These are phyloP conservation scores for Cyclospora cayetanensis DNA, from an alignment of 169 alveolate species.

Conservation along the genomic window DNA sequence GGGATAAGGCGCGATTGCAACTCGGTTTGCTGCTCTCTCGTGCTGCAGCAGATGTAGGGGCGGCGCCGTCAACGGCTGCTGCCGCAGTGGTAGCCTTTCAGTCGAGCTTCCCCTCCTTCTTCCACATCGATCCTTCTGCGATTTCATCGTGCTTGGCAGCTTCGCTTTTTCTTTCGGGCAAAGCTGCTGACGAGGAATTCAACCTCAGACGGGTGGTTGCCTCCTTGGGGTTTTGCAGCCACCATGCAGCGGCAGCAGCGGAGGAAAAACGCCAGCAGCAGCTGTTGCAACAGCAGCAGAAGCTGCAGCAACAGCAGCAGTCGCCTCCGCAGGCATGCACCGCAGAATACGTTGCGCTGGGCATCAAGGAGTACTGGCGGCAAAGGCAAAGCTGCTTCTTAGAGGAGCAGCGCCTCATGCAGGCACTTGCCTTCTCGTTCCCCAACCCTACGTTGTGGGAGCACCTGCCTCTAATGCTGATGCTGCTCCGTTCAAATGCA, in stretches of 20 bases:
- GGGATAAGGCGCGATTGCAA: conserved; percentile 70
- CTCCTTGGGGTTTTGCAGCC: conserved; percentile 45
- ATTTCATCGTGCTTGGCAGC: conserved; percentile 63
- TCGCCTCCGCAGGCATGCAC: background rate
- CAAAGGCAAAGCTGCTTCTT: conserved; percentile 52
- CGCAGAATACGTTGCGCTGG: conserved; percentile 47
- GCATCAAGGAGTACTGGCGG: conserved; percentile 65
- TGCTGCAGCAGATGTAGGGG: conserved; percentile 58
- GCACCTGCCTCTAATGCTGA: conserved; percentile 46
- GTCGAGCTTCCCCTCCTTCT: background rate
- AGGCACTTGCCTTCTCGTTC: conserved; percentile 54
- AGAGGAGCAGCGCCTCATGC: conserved; percentile 66
- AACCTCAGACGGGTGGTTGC: conserved; percentile 58
- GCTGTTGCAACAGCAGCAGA: conserved; percentile 16
- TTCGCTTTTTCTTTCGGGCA: conserved; percentile 55
- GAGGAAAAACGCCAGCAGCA: conserved; percentile 23
- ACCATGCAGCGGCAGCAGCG: conserved; percentile 52
- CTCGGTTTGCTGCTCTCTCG: conserved; percentile 55
- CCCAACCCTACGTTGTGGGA: conserved; percentile 45
- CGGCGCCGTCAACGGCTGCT: conserved; percentile 44
- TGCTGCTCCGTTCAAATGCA: background rate
- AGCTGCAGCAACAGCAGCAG: conserved; percentile 34
- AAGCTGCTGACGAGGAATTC: conserved; percentile 47
- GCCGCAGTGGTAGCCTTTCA: conserved; percentile 66
- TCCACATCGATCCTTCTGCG: conserved; percentile 40